phyloP scores from a whole-genome alignment of 345 rosid species.

The Hibiscus tridactylites region DNA sequence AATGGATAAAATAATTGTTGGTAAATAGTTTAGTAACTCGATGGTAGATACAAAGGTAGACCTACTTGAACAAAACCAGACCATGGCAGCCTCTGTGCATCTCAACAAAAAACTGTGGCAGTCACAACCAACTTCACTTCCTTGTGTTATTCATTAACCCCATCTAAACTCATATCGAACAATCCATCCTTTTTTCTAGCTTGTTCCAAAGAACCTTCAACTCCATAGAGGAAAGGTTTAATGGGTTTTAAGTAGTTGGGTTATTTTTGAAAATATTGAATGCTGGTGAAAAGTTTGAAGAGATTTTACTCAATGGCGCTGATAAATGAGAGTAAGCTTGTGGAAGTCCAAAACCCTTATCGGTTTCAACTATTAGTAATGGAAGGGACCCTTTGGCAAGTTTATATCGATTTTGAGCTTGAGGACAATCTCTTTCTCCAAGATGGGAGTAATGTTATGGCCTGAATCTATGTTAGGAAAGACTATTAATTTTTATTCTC shows the following conservation, averaged over 20 bases:
- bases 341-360: not conserved
- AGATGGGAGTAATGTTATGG: not conserved
- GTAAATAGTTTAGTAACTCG: not conserved
- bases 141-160: not conserved
- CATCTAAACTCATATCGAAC: not conserved
- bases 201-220: not conserved
- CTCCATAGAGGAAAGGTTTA: not conserved
- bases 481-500: not conserved
- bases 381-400: not conserved
- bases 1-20: not conserved
- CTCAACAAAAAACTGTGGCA: not conserved
- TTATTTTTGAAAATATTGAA: not conserved
- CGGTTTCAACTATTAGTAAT: not conserved
- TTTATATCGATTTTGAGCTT: not conserved
- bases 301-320: not conserved
- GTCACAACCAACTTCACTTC: not conserved
- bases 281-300: not conserved
- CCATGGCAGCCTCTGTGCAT: not conserved
- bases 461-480: not conserved
- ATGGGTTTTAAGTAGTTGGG: not conserved
- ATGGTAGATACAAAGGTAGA: not conserved
- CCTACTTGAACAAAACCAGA: too few species aligned
- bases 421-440: not conserved
- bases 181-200: not conserved
- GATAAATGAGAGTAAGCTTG: not conserved